Conservation (phyloP, 306 rosid species). For the Senna tora region DNA sequence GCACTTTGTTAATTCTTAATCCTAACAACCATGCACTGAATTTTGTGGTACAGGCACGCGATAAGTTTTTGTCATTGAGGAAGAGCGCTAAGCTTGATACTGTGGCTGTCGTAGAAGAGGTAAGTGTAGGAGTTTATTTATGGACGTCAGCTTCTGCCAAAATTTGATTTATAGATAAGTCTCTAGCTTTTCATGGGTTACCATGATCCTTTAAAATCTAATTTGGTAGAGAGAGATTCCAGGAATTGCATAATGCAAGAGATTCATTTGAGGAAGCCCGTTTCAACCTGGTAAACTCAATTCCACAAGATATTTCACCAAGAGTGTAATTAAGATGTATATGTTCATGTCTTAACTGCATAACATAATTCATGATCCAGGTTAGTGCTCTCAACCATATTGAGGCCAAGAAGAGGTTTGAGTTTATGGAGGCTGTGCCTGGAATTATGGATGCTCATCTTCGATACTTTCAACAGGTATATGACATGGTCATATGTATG, state of each 20-base stretch:
- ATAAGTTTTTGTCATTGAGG: conserved; percentile 71
- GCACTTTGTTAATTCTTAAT: conserved; percentile 23
- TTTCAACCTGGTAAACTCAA: conserved; percentile 73
- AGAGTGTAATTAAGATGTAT: conserved; percentile 23
- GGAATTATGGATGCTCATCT: conserved; percentile 88
- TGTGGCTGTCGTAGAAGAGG: conserved; percentile 71
- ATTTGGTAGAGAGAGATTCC: conserved; percentile 77
- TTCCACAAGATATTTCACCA: conserved; percentile 29
- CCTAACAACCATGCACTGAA: conserved; percentile 31
- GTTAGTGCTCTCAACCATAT: conserved; percentile 69
- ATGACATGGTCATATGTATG: conserved; percentile 16
- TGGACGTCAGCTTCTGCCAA: neutral
- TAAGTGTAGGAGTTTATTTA: conserved; percentile 37
- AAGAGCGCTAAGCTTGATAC: conserved; percentile 71
- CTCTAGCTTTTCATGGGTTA: conserved; percentile 48
- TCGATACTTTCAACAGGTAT: conserved; percentile 79
- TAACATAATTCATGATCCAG: conserved; percentile 44
- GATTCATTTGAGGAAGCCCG: conserved; percentile 75
- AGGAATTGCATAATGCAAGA: conserved; percentile 78
- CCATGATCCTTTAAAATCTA: conserved; percentile 61
- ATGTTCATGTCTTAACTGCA: conserved; percentile 26
- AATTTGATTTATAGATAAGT: conserved; percentile 22
- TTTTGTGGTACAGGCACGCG: conserved; percentile 72
- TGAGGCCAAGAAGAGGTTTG: conserved; percentile 79
- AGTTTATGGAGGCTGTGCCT: conserved; percentile 80